Evolutionary conservation across 768 basidiomycete genomes (phyloP).

Genomic region (Mrakia frigida): DNA sequence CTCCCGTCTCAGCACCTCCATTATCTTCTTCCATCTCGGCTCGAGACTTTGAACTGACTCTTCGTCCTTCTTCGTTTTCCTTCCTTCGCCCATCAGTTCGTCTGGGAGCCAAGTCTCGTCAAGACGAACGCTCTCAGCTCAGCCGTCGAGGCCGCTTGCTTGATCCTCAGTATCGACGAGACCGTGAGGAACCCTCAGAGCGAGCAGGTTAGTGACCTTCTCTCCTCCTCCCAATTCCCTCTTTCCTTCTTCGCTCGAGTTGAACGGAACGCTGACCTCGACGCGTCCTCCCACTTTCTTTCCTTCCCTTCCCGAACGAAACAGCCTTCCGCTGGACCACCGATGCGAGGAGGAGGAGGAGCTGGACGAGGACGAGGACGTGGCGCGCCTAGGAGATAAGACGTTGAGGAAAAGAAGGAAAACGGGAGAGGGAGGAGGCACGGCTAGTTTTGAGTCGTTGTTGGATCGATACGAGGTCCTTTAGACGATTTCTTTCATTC

Average conservation of each 20-base stretch:
- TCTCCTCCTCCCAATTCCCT: background rate
- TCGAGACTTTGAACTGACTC: background rate
- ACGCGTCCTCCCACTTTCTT: slow-evolving; percentile 47
- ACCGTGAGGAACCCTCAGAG: slow-evolving; percentile 94
- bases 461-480: no score
- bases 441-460: no score
- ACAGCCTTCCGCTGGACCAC: slow-evolving; percentile 64
- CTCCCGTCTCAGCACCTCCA: no score
- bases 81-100: slow-evolving; percentile 56
- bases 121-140: slow-evolving; percentile 94
- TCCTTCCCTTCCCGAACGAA: slow-evolving; percentile 1
- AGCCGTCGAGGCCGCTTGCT: slow-evolving; percentile 90
- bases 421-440: background rate
- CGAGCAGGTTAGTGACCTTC: slow-evolving; percentile 47
- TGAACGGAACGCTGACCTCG: background rate
- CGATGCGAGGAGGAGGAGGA: slow-evolving; percentile 84
- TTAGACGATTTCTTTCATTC: no score
- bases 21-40: background rate
- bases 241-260: background rate
- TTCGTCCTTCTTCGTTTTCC: no score
- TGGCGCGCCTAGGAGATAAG: slow-evolving; percentile 48
- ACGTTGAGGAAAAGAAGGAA: background rate
- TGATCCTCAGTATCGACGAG: slow-evolving; percentile 95
- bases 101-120: slow-evolving; percentile 95
- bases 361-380: slow-evolving; percentile 82